Evolutionary conservation across 176 grass and related monocot species (phyloP), one percentile per base, ranked within the genome.

Genomic region (Oropetium thomaeum): DNA sequence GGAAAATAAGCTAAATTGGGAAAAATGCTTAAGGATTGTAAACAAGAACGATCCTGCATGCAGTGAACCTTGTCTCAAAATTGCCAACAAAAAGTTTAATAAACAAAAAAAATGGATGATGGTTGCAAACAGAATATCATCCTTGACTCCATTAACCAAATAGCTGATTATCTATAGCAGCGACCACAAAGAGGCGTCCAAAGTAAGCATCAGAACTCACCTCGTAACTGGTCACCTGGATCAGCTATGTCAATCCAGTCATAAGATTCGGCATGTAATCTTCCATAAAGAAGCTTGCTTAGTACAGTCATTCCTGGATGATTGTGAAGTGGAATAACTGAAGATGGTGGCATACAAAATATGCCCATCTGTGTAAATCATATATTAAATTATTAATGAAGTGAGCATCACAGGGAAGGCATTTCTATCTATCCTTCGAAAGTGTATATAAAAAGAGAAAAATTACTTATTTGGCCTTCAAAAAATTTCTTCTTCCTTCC

Each of bases 281-380:
- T 89, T 45, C 96, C 96, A 70, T 94, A 98, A 54, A 98, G 87
- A 89, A 98, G 91, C 76, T 98, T 98, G 86, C 96, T 98, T 39
- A 98, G 82, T 28, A 98, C 96, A 40, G 96, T 99, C 96, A 99
- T 99, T 69, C 87, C 79, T 11, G 96, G 96, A 87, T 99, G 96
- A 78, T 99, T 90, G 74, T 99, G 96, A 87, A 99, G 96, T 70
- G 96, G 96, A 75, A 99, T 95, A 73, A 99, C 85, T 45, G 91
- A 93, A 62, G 84, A 95, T 17, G 91, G 82, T 19, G 91, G 96
- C 96, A 95, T 92, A 64, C 96, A 99, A 86, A 99, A 94, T 89
- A 99, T 99, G 58, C 96, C 96, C 86, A 99, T 92, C 96, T 99
- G 84, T 33, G 63, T 49, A 73, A 48, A 70, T 38, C 4, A 77